Conservation (phyloP, 768 basidiomycete genomes). For the Rhodosporidiobolus sp. region DNA sequence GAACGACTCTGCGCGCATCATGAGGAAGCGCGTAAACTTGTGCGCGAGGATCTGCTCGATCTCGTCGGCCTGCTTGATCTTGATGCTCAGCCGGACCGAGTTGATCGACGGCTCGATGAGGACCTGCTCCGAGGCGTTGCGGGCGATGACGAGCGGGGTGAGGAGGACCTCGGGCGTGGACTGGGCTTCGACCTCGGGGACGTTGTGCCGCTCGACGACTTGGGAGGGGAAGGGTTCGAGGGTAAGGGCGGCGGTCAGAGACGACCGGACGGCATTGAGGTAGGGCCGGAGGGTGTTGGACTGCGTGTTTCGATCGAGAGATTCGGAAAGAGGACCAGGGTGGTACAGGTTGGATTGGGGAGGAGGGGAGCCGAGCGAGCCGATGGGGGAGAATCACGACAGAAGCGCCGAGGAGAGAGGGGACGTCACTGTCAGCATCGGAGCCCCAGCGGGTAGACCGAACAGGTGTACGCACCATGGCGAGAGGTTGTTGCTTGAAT, state of each 20-base stretch:
- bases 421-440: constrained; percentile 11
- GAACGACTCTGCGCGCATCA: constrained; percentile 96
- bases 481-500: background rate
- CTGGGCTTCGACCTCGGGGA: constrained; percentile 33
- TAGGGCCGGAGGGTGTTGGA: constrained; percentile 94
- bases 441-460: background rate
- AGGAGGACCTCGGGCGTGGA: constrained; percentile 88
- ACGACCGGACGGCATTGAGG: constrained; percentile 89
- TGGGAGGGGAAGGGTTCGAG: constrained; percentile 98
- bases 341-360: background rate
- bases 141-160: constrained; percentile 87
- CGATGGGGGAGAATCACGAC: too few relatives aligned
- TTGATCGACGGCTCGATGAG: constrained; percentile 96
- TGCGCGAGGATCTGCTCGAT: constrained; percentile 95
- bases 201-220: constrained; percentile 53
- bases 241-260: constrained; percentile 93
- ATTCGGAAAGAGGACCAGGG: background rate
- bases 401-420: background rate
- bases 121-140: constrained; percentile 95
- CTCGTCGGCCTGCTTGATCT: constrained; percentile 99
- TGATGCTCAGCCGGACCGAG: constrained; percentile 92
- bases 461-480: constrained; percentile 4
- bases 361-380: background rate
- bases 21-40: constrained; percentile 98
- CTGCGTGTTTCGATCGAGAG: constrained; percentile 52